Evolutionary conservation across 2,329 filamentous ascomycete genomes (phyloP), one percentile per base, ranked within the genome.

Genomic region (Teratosphaeria epicoccoides): DNA sequence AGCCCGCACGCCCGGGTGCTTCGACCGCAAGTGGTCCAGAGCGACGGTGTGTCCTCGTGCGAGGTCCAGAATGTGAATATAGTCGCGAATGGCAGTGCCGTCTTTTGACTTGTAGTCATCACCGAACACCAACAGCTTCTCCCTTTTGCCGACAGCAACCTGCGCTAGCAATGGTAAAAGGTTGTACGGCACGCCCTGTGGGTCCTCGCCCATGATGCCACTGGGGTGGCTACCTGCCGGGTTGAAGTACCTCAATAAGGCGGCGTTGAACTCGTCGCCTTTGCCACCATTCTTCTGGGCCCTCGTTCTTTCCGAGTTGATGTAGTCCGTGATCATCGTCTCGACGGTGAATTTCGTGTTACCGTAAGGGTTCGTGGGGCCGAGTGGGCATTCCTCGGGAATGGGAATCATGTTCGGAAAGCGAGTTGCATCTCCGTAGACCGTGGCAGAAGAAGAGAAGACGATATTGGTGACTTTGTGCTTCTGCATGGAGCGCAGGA

Each of bases 371-470:
- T 97, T 98, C 61, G 93, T 98, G 12, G 93, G 88, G 49, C 89
- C 91, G 57, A 95, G 88, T 55, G 94, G 93, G 79, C 93, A 98
- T 71, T 87, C 78, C 75, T 98, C 93, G 49, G 93, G 93, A 66
- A 98, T 98, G 58, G 93, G 93, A 60, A 98, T 98, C 93, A 98
- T 98, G 78, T 94, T 85, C 61, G 86, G 83, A 74, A 96, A 88
- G 68, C 89, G 87, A 45, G 93, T 97, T 50, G 91, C 93, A 72
- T 98, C 94, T 67, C 93, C 93, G 71, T 98, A 98, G 60, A 98
- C 93, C 61, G 94, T 98, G 28, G 93, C 93, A 1, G 90, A 96
- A 57, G 89, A 96, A 55, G 91, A 97, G 76, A 98, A 98, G 72
- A 98, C 93, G 65, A 98, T 93, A 77, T 95, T 97, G 73, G 82